Evolutionary conservation across 1,284 basidiomycete species (phyloP).

Genomic region (Paramarasmius palmivorus): DNA sequence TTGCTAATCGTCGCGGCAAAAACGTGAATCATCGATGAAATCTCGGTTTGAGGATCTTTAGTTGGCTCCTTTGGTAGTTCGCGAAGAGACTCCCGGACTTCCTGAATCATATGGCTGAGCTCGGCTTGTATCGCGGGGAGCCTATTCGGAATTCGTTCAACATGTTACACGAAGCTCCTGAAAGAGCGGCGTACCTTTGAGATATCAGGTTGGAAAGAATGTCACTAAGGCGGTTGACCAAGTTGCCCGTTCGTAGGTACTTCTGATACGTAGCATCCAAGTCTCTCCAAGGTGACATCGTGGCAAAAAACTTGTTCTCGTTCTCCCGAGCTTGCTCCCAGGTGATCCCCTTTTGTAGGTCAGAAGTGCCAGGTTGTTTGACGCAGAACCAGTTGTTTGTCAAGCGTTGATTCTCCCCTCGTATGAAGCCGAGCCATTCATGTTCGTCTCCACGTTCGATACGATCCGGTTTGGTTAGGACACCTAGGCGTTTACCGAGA

Average conservation of each 20-base stretch:
- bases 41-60: slow-evolving; percentile 38
- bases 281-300: slow-evolving; percentile 39
- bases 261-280: slow-evolving; percentile 31
- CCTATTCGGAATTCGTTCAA: slow-evolving; percentile 26
- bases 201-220: slow-evolving; percentile 41
- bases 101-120: slow-evolving; percentile 32
- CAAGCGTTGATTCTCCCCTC: slow-evolving; percentile 41
- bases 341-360: slow-evolving; percentile 39
- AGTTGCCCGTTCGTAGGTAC: slow-evolving; percentile 38
- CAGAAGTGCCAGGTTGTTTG: slow-evolving; percentile 47
- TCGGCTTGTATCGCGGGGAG: slow-evolving; percentile 45
- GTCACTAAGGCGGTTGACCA: slow-evolving; percentile 39
- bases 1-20: slow-evolving; percentile 26
- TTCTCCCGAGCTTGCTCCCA: slow-evolving; percentile 43
- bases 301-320: slow-evolving; percentile 57
- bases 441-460: slow-evolving; percentile 34
- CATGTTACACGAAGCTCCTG: too few relatives aligned
- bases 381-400: slow-evolving; percentile 54
- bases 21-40: slow-evolving; percentile 32
- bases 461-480: slow-evolving; percentile 61
- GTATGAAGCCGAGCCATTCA: slow-evolving; percentile 49
- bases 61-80: slow-evolving; percentile 39
- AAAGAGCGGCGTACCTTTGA: slow-evolving; percentile 32
- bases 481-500: slow-evolving; percentile 36
- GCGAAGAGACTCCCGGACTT: slow-evolving; percentile 26